phyloP scores from a whole-genome alignment of 768 basidiomycete genomes.

The Leccinum broughii region DNA sequence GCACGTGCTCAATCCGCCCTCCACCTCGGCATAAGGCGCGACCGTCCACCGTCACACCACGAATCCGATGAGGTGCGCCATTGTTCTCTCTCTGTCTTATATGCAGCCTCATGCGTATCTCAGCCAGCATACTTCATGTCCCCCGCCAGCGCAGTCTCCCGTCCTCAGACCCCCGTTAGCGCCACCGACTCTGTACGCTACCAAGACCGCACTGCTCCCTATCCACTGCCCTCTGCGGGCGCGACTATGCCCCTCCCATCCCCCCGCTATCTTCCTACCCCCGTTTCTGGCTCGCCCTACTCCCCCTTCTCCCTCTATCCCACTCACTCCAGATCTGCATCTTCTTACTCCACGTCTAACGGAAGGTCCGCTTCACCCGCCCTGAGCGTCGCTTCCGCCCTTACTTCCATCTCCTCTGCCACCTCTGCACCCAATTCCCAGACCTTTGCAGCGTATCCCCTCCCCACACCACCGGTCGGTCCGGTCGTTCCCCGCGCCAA shows the following conservation, averaged over 20 bases:
- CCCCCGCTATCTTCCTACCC: conserved; percentile 47
- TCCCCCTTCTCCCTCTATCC: conserved; percentile 46
- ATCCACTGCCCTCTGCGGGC: conserved; percentile 18
- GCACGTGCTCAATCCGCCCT: conserved; percentile 37
- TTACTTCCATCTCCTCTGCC: conserved; percentile 52
- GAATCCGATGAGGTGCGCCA: conserved; percentile 30
- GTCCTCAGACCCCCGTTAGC: conserved; percentile 41
- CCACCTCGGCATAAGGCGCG: conserved; percentile 35
- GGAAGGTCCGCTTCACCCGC: conserved; percentile 64
- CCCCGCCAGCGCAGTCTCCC: conserved; percentile 36
- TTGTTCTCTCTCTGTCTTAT: background rate
- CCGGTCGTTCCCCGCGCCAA: conserved; percentile 42
- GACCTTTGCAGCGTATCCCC: conserved; percentile 31
- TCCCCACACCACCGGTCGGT: conserved; percentile 29
- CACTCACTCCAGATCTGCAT: conserved; percentile 48
- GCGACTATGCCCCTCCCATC: conserved; percentile 36
- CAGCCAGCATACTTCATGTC: conserved; percentile 39
- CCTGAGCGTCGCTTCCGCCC: conserved; percentile 53
- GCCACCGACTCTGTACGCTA: conserved; percentile 35
- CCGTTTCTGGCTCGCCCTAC: conserved; percentile 46
- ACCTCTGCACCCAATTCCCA: conserved; percentile 34
- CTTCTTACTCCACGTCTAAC: conserved; percentile 44
- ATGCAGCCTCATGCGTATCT: conserved; percentile 14
- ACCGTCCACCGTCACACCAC: conserved; percentile 26
- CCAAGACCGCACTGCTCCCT: conserved; percentile 37